Percentiles rank a stretch among this genome's conserved stretches.
phyloP scores from a whole-genome alignment of 2,329 filamentous ascomycete species.

The Fusarium sp. region DNA sequence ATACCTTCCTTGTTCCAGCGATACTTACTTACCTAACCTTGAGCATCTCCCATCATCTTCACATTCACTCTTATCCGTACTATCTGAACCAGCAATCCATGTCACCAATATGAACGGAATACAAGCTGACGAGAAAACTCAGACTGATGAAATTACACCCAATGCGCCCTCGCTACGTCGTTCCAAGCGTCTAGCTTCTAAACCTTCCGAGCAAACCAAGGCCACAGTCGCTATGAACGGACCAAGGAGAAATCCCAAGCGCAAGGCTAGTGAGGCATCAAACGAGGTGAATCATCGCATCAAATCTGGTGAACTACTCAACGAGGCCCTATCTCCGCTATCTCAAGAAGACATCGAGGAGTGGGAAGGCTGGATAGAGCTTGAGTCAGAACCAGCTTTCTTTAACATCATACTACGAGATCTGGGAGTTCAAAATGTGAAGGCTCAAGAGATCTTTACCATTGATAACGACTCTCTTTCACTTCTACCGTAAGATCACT shows the following conservation, averaged over 20 bases:
- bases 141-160: slow-evolving; percentile 9
- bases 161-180: slow-evolving; percentile 29
- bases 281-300: slow-evolving; percentile 45
- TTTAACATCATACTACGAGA: slow-evolving; percentile 88
- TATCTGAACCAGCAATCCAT: background rate
- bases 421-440: slow-evolving; percentile 79
- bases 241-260: slow-evolving; percentile 57
- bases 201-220: slow-evolving; percentile 1
- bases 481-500: slow-evolving; percentile 68
- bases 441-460: slow-evolving; percentile 80
- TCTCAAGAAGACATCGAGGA: slow-evolving; percentile 65
- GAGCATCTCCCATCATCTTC: background rate
- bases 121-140: slow-evolving; percentile 22
- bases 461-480: slow-evolving; percentile 75
- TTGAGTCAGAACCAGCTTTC: slow-evolving; percentile 90
- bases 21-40: background rate
- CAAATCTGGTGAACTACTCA: slow-evolving; percentile 57
- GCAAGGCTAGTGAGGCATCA: slow-evolving; percentile 57
- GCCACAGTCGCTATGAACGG: slow-evolving; percentile 35
- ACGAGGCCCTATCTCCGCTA: slow-evolving; percentile 62
- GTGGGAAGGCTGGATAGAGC: slow-evolving; percentile 82
- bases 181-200: slow-evolving; percentile 36
- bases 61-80: background rate
- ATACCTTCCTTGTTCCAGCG: background rate
- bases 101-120: slow-evolving; percentile 4